phyloP scores from a whole-genome alignment of 129 eudicot species.

The Erigeron canadensis region DNA sequence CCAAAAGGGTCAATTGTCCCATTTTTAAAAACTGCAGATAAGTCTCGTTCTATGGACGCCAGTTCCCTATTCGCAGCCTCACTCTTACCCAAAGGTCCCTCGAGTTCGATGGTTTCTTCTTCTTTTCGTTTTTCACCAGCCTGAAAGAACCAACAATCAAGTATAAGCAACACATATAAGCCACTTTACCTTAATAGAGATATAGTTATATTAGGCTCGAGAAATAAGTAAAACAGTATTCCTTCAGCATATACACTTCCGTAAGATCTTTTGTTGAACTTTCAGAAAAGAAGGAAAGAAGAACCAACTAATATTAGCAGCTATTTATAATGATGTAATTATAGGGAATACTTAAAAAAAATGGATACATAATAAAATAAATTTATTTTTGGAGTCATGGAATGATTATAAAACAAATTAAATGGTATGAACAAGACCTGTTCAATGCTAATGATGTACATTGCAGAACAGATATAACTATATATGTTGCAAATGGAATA shows the following conservation, averaged over 20 bases:
- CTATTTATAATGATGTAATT: not conserved
- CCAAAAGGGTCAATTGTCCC: conserved; percentile 73
- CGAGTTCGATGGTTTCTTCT: conserved; percentile 91
- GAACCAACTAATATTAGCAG: conserved; percentile 11
- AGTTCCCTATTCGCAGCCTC: conserved; percentile 75
- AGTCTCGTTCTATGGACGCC: conserved; percentile 77
- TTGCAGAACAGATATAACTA: not conserved
- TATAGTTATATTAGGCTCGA: conserved; percentile 5
- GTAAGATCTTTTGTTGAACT: conserved; percentile 3
- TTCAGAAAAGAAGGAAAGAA: not conserved
- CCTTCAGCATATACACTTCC: not conserved
- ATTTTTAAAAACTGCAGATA: conserved; percentile 61
- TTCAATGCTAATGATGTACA: not conserved
- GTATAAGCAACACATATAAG: conserved; percentile 12
- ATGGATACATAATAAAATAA: not conserved
- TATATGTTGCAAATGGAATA: not conserved
- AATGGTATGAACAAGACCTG: not conserved
- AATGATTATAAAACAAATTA: not conserved
- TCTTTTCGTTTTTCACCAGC: conserved; percentile 99
- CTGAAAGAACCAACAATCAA: conserved; percentile 37
- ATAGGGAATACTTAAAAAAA: not conserved
- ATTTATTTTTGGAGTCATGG: not conserved
- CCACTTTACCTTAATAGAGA: not conserved
- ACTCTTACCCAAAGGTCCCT: conserved; percentile 86
- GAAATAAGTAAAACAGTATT: conserved; percentile 2